Evolutionary conservation across 495 filamentous ascomycete species (phyloP).

Genomic region (Neurospora sp.): DNA sequence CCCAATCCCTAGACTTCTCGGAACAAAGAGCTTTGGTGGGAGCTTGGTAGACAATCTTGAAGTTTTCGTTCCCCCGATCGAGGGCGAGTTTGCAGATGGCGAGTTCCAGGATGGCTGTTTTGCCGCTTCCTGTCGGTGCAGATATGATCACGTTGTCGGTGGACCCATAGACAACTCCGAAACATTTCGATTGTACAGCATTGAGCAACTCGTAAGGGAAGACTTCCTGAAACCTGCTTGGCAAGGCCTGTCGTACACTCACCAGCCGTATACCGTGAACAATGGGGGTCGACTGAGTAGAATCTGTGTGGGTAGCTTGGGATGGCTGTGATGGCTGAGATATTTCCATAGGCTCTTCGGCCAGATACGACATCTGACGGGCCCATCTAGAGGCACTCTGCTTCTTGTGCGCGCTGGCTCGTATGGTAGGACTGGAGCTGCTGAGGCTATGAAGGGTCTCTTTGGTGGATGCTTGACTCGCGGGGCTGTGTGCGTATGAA

Average conservation of each 20-base stretch:
- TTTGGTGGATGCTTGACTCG: background rate
- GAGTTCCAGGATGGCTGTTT: constrained; percentile 83
- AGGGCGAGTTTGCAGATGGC: constrained; percentile 76
- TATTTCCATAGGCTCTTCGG: background rate
- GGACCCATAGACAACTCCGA: constrained; percentile 56
- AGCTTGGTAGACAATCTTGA: constrained; percentile 93
- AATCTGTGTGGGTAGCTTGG: background rate
- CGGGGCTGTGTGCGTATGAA: background rate
- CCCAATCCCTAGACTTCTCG: constrained; percentile 76
- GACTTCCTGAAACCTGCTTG: constrained; percentile 64
- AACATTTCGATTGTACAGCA: constrained; percentile 85
- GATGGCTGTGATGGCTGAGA: background rate
- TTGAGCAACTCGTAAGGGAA: constrained; percentile 85
- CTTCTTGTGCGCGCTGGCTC: constrained; percentile 1
- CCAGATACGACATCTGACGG: background rate
- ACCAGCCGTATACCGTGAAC: constrained; percentile 62
- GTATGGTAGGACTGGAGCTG: constrained; percentile 11
- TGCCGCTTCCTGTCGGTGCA: constrained; percentile 88
- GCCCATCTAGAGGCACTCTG: background rate
- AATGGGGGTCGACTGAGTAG: constrained; percentile 23
- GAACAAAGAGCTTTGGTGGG: constrained; percentile 89
- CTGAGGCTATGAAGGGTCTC: background rate
- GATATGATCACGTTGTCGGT: constrained; percentile 82
- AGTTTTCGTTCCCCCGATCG: constrained; percentile 51
- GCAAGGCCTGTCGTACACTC: constrained; percentile 54